phyloP scores from a whole-genome alignment of 805 yeast genomes.

The Yamadazyma philogaea region DNA sequence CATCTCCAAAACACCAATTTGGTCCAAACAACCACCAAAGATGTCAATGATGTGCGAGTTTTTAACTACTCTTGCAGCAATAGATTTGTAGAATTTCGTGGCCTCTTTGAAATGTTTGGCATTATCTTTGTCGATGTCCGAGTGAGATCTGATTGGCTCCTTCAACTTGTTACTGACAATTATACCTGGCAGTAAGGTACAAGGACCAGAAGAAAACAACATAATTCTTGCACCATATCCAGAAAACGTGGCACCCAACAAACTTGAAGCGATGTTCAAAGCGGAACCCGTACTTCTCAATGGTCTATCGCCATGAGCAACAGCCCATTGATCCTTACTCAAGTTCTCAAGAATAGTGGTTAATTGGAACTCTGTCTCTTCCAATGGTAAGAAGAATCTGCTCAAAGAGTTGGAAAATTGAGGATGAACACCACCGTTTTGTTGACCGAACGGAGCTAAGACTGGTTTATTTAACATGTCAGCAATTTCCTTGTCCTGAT shows the following conservation, averaged over 20 bases:
- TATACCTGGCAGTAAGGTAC: conserved; percentile 63
- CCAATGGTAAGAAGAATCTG: conserved; percentile 47
- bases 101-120: conserved; percentile 40
- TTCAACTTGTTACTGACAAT: conserved; percentile 55
- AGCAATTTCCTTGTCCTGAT: conserved; percentile 43
- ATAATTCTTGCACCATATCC: conserved; percentile 66
- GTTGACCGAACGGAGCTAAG: conserved; percentile 6
- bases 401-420: conserved; percentile 13
- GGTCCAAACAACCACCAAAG: conserved; percentile 67
- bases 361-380: conserved; percentile 50
- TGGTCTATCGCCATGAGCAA: conserved; percentile 48
- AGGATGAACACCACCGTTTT: conserved; percentile 4
- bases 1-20: conserved; percentile 67
- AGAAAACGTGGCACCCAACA: conserved; percentile 35
- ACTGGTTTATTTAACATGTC: conserved; percentile 17
- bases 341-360: conserved; percentile 48
- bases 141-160: conserved; percentile 66
- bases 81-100: conserved; percentile 43
- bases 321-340: conserved; percentile 80
- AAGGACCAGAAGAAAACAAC: conserved; percentile 80
- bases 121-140: conserved; percentile 46
- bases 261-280: conserved; percentile 43
- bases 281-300: conserved; percentile 62
- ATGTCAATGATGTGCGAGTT: conserved; percentile 56
- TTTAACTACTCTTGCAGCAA: conserved; percentile 46